A percentile compares a stretch with the other conserved stretches of the same genome.
Conservation (phyloP, 2,329 filamentous ascomycete genomes). For the Berkeleyomyces rouxiae region DNA sequence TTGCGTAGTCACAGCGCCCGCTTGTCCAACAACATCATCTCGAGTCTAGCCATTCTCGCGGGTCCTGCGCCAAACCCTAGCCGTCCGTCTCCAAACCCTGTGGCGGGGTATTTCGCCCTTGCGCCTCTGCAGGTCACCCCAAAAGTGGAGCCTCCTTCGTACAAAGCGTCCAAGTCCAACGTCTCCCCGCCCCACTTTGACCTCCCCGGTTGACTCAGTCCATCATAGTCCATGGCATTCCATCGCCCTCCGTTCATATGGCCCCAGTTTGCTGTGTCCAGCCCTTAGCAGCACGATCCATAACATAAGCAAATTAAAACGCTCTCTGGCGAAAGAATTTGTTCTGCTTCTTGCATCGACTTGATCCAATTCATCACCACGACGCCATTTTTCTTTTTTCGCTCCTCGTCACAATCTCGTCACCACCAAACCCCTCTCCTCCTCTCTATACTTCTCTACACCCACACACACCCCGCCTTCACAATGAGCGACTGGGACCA, state of each 20-base stretch:
- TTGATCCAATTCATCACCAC: background rate
- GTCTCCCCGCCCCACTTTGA: constrained; percentile 8
- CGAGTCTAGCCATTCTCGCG: background rate
- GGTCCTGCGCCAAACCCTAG: background rate
- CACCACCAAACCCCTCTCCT: background rate
- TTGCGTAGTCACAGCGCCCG: no score
- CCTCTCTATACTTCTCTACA: background rate
- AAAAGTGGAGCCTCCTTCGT: background rate
- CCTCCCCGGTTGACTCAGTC: constrained; percentile 12
- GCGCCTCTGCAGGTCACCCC: background rate
- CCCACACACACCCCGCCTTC: constrained; percentile 24
- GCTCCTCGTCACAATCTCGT: background rate
- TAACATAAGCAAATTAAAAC: constrained; percentile 1
- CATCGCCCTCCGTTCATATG: background rate
- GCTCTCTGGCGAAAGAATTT: background rate
- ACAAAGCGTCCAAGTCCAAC: background rate
- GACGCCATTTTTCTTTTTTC: background rate
- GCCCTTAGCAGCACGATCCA: background rate
- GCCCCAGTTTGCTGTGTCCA: background rate
- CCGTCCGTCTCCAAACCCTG: background rate
- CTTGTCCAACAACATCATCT: no score
- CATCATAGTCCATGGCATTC: constrained; percentile 13
- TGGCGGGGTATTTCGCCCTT: background rate
- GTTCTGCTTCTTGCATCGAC: background rate
- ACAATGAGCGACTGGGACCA: constrained; percentile 66